Evolutionary conservation across 2,329 filamentous ascomycete genomes (phyloP).

Genomic region (Xenoacremonium recifei): DNA sequence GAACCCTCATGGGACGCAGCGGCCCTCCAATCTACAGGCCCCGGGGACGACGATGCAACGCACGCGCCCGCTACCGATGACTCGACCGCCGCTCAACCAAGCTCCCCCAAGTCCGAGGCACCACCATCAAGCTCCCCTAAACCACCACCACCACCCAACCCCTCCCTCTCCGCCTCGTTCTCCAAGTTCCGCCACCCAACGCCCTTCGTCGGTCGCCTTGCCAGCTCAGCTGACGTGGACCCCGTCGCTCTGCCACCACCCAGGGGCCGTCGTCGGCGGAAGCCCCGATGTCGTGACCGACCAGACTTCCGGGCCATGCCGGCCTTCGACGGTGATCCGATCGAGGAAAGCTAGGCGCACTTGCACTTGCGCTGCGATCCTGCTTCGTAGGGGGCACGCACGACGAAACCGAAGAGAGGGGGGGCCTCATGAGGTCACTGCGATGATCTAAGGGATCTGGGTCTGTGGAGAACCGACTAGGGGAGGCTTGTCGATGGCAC

Average conservation of each 20-base stretch:
- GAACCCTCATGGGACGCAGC: neutral
- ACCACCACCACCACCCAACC: too few relatives aligned
- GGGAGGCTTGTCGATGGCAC: too few relatives aligned
- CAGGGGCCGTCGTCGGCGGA: conserved; percentile 11
- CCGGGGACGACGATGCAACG: conserved; percentile 5
- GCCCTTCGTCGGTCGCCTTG: conserved; percentile 32
- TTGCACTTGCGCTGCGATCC: neutral
- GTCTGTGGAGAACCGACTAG: too few relatives aligned
- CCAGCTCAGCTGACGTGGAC: conserved; percentile 5
- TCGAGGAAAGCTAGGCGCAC: conserved; percentile 23
- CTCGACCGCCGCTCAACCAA: conserved; percentile 12
- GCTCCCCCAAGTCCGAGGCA: conserved; percentile 16
- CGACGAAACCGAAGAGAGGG: neutral
- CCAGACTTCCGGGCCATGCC: conserved; percentile 34
- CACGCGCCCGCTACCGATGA: conserved; percentile 6
- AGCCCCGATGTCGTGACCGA: conserved; percentile 22
- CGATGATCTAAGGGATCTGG: too few relatives aligned
- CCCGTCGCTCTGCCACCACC: conserved; percentile 3
- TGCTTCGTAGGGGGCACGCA: neutral
- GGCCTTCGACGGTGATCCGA: conserved; percentile 31
- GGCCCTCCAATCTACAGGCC: neutral
- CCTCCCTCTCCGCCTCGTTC: too few relatives aligned
- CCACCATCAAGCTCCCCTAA: conserved; percentile 7
- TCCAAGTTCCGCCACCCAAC: conserved; percentile 29
- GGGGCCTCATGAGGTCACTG: too few relatives aligned